Evolutionary conservation across 2,329 filamentous ascomycete genomes (phyloP), one percentile per base, ranked within the genome.

Genomic region (Fusarium continuum): DNA sequence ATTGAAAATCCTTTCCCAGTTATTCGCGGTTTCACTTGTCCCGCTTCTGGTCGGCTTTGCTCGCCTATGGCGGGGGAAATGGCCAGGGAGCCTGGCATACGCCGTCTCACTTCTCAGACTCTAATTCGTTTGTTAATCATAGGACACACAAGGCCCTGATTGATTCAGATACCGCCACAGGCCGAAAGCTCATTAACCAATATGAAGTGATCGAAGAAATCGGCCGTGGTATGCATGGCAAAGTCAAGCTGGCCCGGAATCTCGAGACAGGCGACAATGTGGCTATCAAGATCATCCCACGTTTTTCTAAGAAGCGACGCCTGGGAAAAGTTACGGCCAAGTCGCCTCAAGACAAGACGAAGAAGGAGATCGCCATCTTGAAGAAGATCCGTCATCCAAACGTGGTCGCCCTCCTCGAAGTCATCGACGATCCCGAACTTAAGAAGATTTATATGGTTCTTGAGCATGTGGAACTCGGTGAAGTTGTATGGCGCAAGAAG

Each of bases 381-480:
- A 99, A 99, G 77, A 99, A 99, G 80, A 96, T 96, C 49, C 89
- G 94, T 25, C 95, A 99, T 76, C 90, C 92, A n/a, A 97, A 99
- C 72, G 92, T 99, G 34, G 95, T 99, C 62, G 93, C 92, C 70
- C 82, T 99, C 32, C 85, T 98, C 64, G 95, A 99, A 78, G 93
- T 99, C 71, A 98, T 99, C 70, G 95, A 99, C 74, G 95, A 99
- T 74, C 94, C 94, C 2, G 92, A 93, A 71, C 87, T 93, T 55
- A 95, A 96, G 79, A 99, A 99, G 79, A 97, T 99, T 61, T 99
- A 99, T 79, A 94, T 99, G 79, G 92, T 98, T 17, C 84, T 99
- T 36, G 95, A 99, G 76, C 94, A 94, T 76, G 93, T 97, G 53
- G 92, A 97, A 74, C 85, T 94, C 34, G 94, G 95, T 46, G 95